A percentile compares a stretch with the other conserved stretches of the same genome.
Evolutionary conservation across 768 basidiomycete species (phyloP).

Genomic region (Suillus ampliporus): DNA sequence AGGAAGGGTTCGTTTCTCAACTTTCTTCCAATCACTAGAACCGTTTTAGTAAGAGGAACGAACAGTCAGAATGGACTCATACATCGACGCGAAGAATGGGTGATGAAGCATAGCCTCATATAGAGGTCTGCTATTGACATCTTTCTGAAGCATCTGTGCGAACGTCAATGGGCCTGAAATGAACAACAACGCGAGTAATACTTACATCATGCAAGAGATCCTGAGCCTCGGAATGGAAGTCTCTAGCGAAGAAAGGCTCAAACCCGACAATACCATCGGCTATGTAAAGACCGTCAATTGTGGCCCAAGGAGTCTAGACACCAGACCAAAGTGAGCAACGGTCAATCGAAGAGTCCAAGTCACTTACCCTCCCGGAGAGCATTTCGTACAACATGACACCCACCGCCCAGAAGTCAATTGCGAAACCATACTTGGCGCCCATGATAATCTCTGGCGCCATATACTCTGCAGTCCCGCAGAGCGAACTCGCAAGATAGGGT

Average conservation of each 20-base stretch:
- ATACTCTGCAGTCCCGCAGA: slow-evolving; percentile 16
- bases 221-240: slow-evolving; percentile 2
- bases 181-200: background rate
- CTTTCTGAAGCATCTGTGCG: slow-evolving; percentile 17
- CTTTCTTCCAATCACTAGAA: slow-evolving; percentile 14
- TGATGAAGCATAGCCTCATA: slow-evolving; percentile 17
- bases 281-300: background rate
- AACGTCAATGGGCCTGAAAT: slow-evolving; percentile 1
- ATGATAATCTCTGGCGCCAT: slow-evolving; percentile 20
- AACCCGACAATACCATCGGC: background rate
- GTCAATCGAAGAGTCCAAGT: background rate
- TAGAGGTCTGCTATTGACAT: slow-evolving; percentile 3
- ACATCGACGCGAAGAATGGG: slow-evolving; percentile 16
- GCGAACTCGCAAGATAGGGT: slow-evolving; percentile 8
- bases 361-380: slow-evolving; percentile 15
- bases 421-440: slow-evolving; percentile 12
- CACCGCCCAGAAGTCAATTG: slow-evolving; percentile 21
- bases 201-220: slow-evolving; percentile 11
- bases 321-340: background rate
- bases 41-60: background rate
- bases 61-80: background rate
- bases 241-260: background rate
- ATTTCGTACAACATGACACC: slow-evolving; percentile 20
- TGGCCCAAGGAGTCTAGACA: slow-evolving; percentile 13
- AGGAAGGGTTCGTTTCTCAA: slow-evolving; percentile 8